Percentiles rank a stretch among this genome's conserved stretches.
These are phyloP conservation scores for Fusarium illudens DNA, from an alignment of 2,329 filamentous ascomycete genomes.

Conservation along the genomic window DNA sequence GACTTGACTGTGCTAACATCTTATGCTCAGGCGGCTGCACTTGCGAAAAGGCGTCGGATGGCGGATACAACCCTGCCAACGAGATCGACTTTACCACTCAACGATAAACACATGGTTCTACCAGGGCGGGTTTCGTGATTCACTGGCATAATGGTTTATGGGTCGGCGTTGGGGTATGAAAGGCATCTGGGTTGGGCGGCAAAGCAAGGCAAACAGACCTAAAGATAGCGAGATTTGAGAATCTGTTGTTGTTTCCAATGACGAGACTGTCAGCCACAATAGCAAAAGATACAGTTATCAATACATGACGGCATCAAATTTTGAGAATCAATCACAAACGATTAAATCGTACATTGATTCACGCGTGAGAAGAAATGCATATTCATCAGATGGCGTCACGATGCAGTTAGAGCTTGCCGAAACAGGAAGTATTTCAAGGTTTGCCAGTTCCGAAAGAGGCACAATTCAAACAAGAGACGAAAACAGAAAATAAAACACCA, in stretches of 20 bases:
- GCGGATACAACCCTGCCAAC: constrained; percentile 67
- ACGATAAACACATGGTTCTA: constrained; percentile 20
- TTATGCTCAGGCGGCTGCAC: constrained; percentile 70
- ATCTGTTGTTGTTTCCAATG: too few relatives aligned
- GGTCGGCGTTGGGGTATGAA: constrained; percentile 33
- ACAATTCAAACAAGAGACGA: neutral
- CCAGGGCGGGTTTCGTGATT: neutral
- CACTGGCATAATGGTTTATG: constrained; percentile 17
- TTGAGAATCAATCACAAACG: constrained; percentile 7
- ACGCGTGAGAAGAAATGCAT: neutral
- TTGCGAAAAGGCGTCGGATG: constrained; percentile 77
- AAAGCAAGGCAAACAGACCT: constrained; percentile 18
- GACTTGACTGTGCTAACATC: constrained; percentile 23
- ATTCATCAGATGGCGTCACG: neutral
- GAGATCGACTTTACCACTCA: constrained; percentile 90
- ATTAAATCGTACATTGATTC: neutral
- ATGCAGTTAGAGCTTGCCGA: neutral
- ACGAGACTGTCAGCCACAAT: too few relatives aligned
- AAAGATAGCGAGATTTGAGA: constrained; percentile 19
- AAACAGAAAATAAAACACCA: neutral
- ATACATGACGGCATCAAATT: too few relatives aligned
- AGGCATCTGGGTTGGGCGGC: constrained; percentile 12
- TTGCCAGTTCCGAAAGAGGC: neutral
- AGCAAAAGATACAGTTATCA: too few relatives aligned
- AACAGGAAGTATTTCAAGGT: neutral